Evolutionary conservation across 768 basidiomycete species (phyloP).

Genomic region (Termitomyces titanicus): DNA sequence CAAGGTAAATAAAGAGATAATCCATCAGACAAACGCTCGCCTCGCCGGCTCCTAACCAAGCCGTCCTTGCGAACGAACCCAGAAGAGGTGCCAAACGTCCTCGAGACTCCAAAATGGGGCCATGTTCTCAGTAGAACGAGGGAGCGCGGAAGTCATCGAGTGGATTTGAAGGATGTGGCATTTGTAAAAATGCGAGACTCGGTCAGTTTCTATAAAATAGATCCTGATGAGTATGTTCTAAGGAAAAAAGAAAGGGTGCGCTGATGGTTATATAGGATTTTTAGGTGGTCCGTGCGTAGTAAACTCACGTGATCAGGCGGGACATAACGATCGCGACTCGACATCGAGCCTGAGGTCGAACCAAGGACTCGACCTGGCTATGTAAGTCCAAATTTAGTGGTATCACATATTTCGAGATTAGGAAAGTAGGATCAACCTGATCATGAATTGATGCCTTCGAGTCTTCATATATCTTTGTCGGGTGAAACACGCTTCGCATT

Average conservation of each 20-base stretch:
- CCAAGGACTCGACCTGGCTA: too few species aligned
- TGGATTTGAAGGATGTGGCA: slow-evolving; percentile 61
- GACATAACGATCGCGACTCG: slow-evolving; percentile 52
- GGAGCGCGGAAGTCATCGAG: slow-evolving; percentile 53
- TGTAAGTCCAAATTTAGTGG: too few species aligned
- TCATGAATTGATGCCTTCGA: too few species aligned
- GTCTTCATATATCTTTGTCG: too few species aligned
- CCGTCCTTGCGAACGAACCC: too few species aligned
- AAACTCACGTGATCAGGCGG: background rate
- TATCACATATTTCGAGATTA: too few species aligned
- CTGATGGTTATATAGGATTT: slow-evolving; percentile 29
- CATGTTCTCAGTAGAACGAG: slow-evolving; percentile 64
- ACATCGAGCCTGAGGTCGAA: too few species aligned
- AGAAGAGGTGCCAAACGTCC: slow-evolving; percentile 32
- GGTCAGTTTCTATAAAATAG: slow-evolving; percentile 72
- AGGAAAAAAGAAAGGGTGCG: slow-evolving; percentile 25
- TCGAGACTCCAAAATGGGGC: slow-evolving; percentile 37
- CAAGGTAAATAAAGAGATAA: too few species aligned
- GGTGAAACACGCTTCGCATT: too few species aligned
- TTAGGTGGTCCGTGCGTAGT: slow-evolving; percentile 31
- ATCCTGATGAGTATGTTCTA: slow-evolving; percentile 74
- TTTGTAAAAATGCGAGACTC: slow-evolving; percentile 70
- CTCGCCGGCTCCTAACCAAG: too few species aligned
- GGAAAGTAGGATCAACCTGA: too few species aligned
- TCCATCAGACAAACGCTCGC: slow-evolving; percentile 56